phyloP scores from a whole-genome alignment of 2,329 filamentous ascomycete species.

The Davidsoniella australis region DNA sequence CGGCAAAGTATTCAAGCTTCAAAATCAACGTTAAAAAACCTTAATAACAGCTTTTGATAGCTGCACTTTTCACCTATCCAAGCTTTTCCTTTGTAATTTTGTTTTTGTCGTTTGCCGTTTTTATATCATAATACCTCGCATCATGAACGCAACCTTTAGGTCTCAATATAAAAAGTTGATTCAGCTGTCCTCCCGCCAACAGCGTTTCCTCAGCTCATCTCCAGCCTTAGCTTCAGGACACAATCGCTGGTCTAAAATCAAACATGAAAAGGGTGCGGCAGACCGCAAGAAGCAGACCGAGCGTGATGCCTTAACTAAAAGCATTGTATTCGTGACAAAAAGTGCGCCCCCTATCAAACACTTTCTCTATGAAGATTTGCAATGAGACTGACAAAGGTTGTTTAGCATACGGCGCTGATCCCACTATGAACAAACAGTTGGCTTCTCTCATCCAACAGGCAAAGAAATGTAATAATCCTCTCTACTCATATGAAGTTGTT shows the following conservation, averaged over 20 bases:
- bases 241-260: slow-evolving; percentile 92
- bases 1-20: too few relatives aligned
- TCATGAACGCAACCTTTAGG: too few relatives aligned
- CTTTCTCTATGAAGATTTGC: too few relatives aligned
- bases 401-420: slow-evolving; percentile 16
- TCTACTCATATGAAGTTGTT: slow-evolving; percentile 14
- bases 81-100: not conserved
- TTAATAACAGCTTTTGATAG: too few relatives aligned
- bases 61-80: too few relatives aligned
- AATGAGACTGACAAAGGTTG: not conserved
- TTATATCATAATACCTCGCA: too few relatives aligned
- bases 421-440: slow-evolving; percentile 58
- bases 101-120: not conserved
- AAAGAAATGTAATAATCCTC: slow-evolving; percentile 45
- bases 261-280: slow-evolving; percentile 78
- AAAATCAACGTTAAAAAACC: too few relatives aligned
- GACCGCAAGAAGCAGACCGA: slow-evolving; percentile 64
- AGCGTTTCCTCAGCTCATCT: slow-evolving; percentile 3
- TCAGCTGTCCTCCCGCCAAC: not conserved
- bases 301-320: slow-evolving; percentile 50
- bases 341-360: slow-evolving; percentile 24
- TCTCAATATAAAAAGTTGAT: too few relatives aligned
- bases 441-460: slow-evolving; percentile 55
- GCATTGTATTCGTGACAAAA: slow-evolving; percentile 60
- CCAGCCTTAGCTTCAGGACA: slow-evolving; percentile 48